Evolutionary conservation across 371 early-diverging fungal genomes (phyloP), one percentile per base, ranked within the genome.

Genomic region (Mortierella sp.): DNA sequence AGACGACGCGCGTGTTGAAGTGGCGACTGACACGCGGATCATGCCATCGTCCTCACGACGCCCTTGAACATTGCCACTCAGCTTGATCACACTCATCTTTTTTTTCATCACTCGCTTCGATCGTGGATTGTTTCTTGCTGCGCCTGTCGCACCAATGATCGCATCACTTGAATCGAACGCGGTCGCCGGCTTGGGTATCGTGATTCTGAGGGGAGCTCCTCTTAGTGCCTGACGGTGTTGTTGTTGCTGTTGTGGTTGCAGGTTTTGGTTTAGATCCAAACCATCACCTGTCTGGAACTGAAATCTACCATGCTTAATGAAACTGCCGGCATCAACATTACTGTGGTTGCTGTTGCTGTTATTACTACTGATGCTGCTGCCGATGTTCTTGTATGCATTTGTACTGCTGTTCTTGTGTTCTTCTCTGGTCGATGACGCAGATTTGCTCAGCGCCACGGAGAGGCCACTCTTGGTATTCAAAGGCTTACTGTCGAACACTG

Each of bases 101-200:
- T 75, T 68, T 69, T 75, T 75, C 76, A 75, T 75, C 24, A 75
- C 70, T 8, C 76, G 60, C 37, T 52, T 63, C 21, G 76, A 56
- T 9, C 76, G 67, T 11, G 56, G 48, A 14, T 60, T 55, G 39
- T 30, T 37, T 28, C 61, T 49, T 6, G 46, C 41, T 12, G 47
- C 60, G 11, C 19, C 44, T 7, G 34, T 46, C 2, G 50, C 41
- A 11, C 47, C 26, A 1, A 41, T 51, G 15, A 43, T 56, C 17
- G 42, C 50, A 30, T 68, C 68, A n/a, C 53, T 44, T 15, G 50
- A 19, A 6, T 60, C 68, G 44, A 68, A 60, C 6, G 61, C 19
- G 34, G 60, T 55, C 19, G 28, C 61, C 19, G 46, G 50, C 56
- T 50, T 68, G 17, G 68, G 50, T 46, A 46, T 28, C 8, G 60